A percentile compares a stretch with the other conserved stretches of the same genome.
Evolutionary conservation across 2,329 filamentous ascomycete species (phyloP).

Genomic region (Thermochaetoides dissita): DNA sequence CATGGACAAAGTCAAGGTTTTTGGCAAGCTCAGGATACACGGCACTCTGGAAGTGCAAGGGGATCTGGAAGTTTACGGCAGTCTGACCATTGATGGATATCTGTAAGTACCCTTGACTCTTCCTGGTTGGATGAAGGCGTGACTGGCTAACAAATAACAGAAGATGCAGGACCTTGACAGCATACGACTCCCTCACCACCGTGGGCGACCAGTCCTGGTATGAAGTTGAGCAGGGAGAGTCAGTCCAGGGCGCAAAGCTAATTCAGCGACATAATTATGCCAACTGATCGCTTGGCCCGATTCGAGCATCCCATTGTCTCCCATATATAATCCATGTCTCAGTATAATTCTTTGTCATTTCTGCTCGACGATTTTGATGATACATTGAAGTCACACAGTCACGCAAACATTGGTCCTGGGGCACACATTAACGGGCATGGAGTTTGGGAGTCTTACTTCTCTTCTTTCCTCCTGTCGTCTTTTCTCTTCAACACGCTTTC

Average conservation of each 20-base stretch:
- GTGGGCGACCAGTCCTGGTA: slow-evolving; percentile 32
- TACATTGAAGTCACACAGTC: no score
- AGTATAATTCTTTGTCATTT: no score
- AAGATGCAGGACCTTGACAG: slow-evolving; percentile 29
- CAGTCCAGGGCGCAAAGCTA: slow-evolving; percentile 29
- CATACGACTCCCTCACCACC: slow-evolving; percentile 33
- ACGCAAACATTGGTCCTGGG: no score
- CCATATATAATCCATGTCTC: no score
- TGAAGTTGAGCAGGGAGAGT: slow-evolving; percentile 27
- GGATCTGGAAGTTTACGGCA: slow-evolving; percentile 32
- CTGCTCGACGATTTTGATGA: no score
- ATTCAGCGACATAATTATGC: slow-evolving; percentile 26
- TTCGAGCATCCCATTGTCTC: no score
- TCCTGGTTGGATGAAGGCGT: not conserved
- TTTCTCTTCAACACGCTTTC: no score
- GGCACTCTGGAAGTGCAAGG: slow-evolving; percentile 29
- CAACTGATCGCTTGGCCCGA: slow-evolving; percentile 20
- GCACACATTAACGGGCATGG: no score
- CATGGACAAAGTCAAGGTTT: slow-evolving; percentile 32
- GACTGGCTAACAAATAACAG: slow-evolving; percentile 14
- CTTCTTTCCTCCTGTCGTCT: no score
- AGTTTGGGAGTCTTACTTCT: no score
- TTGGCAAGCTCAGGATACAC: slow-evolving; percentile 30
- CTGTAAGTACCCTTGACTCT: slow-evolving; percentile 21
- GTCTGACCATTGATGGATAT: slow-evolving; percentile 30